Conservation (phyloP, 1,284 basidiomycete genomes). For the Cutaneotrichosporon sp. region DNA sequence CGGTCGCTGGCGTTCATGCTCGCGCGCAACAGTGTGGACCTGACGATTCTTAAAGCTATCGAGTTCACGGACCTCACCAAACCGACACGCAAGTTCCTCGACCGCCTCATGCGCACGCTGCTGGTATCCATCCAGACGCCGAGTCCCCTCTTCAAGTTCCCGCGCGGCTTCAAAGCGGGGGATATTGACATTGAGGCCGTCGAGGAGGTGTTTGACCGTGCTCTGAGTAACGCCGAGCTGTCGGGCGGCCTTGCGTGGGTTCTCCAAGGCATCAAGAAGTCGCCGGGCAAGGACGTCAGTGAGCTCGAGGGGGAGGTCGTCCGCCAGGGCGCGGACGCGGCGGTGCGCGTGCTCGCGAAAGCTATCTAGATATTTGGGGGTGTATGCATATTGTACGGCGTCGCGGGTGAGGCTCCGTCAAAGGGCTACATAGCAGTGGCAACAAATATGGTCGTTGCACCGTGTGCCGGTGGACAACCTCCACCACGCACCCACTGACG, state of each 20-base stretch:
- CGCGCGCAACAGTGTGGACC: conserved; percentile 63
- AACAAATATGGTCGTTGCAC: neutral
- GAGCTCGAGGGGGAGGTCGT: conserved; percentile 52
- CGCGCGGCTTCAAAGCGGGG: conserved; percentile 22
- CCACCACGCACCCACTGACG: neutral
- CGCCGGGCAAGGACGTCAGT: conserved; percentile 37
- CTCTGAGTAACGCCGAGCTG: conserved; percentile 31
- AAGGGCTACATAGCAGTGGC: too few species aligned
- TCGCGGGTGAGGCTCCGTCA: too few species aligned
- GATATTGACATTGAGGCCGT: conserved; percentile 51
- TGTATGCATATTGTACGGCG: neutral
- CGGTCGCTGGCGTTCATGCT: conserved; percentile 77
- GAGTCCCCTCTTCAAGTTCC: conserved; percentile 54
- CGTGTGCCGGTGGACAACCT: neutral
- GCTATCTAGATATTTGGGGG: conserved; percentile 18
- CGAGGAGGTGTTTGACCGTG: conserved; percentile 37
- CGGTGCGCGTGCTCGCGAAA: conserved; percentile 58
- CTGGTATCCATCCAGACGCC: conserved; percentile 67
- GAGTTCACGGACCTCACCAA: conserved; percentile 71
- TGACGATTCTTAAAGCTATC: conserved; percentile 80
- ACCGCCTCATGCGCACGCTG: conserved; percentile 61
- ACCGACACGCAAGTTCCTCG: conserved; percentile 61
- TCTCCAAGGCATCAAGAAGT: conserved; percentile 58
- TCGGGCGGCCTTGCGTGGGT: conserved; percentile 42
- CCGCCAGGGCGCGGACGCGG: conserved; percentile 60